phyloP scores from a whole-genome alignment of 805 yeast genomes.

The Myxozyma nipponensis region DNA sequence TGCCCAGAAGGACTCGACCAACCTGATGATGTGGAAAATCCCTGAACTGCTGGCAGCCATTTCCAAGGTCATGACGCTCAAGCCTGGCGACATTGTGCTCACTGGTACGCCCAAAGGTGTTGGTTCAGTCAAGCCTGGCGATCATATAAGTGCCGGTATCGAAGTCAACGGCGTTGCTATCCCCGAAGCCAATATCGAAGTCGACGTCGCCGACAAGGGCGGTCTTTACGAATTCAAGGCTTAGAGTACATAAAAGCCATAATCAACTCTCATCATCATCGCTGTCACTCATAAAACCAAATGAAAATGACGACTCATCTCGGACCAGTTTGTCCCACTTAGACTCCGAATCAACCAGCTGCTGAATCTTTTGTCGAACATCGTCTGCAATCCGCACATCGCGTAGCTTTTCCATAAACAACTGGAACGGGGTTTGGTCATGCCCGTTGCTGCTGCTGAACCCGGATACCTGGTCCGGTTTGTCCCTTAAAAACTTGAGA shows the following conservation, averaged over 20 bases:
- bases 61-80: conserved; percentile 85
- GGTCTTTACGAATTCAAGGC: conserved; percentile 55
- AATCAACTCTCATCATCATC: conserved; percentile 9
- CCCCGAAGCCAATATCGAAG: conserved; percentile 46
- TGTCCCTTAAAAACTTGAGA: conserved; percentile 62
- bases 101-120: conserved; percentile 99
- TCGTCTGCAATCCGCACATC: conserved; percentile 13
- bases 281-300: conserved; percentile 35
- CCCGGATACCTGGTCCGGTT: conserved; percentile 72
- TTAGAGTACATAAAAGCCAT: background rate
- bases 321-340: conserved; percentile 51
- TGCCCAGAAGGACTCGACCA: conserved; percentile 56
- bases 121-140: conserved; percentile 80
- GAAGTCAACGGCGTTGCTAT: conserved; percentile 53
- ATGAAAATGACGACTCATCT: conserved; percentile 37
- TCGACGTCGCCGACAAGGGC: conserved; percentile 52
- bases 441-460: conserved; percentile 45
- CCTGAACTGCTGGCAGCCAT: conserved; percentile 74
- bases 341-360: conserved; percentile 32
- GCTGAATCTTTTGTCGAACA: conserved; percentile 30
- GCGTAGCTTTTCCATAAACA: conserved; percentile 39
- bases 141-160: conserved; percentile 62
- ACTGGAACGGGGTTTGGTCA: conserved; percentile 32
- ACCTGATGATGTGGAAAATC: conserved; percentile 83
- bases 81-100: conserved; percentile 83